Evolutionary conservation across 139 green algal species (phyloP).

Genomic region (Ettlia oleoabundans): DNA sequence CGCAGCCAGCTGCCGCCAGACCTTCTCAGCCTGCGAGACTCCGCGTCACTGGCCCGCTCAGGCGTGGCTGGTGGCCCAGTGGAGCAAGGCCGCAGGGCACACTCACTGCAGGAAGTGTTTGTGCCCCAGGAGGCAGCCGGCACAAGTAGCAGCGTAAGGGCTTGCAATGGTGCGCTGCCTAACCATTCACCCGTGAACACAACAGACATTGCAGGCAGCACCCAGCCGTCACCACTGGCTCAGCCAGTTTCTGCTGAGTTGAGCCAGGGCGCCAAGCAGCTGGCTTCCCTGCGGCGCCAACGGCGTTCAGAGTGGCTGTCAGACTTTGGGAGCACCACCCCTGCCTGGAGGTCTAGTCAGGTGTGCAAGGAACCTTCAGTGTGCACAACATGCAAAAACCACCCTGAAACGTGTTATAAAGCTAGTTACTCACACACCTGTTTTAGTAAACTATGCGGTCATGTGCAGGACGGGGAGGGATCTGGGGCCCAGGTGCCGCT

Average conservation of each 20-base stretch:
- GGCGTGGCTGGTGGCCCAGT: neutral
- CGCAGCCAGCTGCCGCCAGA: slow-evolving; percentile 3
- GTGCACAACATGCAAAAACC: too few relatives aligned
- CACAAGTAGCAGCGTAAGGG: too few relatives aligned
- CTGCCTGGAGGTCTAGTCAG: neutral
- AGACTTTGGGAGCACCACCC: neutral
- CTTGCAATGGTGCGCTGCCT: too few relatives aligned
- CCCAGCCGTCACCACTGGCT: neutral
- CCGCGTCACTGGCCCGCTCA: neutral
- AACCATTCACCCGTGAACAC: too few relatives aligned
- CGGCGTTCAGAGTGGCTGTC: slow-evolving; percentile 8
- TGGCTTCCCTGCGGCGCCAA: neutral
- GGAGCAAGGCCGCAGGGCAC: neutral
- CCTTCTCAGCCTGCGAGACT: slow-evolving; percentile 23
- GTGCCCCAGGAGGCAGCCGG: too few relatives aligned
- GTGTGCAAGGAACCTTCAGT: too few relatives aligned
- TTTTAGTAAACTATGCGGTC: too few relatives aligned
- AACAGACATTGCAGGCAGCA: too few relatives aligned
- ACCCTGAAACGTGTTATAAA: too few relatives aligned
- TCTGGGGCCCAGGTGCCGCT: too few relatives aligned
- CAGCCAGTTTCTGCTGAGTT: neutral
- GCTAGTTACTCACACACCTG: too few relatives aligned
- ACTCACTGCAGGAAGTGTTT: neutral
- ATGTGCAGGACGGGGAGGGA: too few relatives aligned
- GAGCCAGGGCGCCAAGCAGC: neutral